Evolutionary conservation across 2,329 filamentous ascomycete genomes (phyloP), one percentile per base, ranked within the genome.

Genomic region (Fonsecaea pedrosoi): DNA sequence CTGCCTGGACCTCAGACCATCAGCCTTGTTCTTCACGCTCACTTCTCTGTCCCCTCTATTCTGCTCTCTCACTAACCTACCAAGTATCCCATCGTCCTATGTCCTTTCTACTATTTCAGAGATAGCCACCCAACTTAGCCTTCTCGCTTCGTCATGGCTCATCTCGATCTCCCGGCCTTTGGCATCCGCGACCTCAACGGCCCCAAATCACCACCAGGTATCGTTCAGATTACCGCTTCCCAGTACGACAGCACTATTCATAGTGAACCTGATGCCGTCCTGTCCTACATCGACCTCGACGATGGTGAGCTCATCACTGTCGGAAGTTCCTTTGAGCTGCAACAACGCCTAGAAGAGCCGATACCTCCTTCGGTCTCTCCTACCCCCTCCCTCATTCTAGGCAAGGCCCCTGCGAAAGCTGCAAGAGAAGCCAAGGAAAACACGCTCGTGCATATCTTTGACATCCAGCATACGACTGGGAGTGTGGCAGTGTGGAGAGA

Each of bases 251-350:
- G 75, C 25, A 76, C 82, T 56, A 75, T 81, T 40, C 72, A 73
- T 18, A 76, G 71, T 56, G 72, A 81, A 71, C 81, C 82, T 25
- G 76, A 78, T 48, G 80, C 80, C 12, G 76, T 74, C 38, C 69
- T 83, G 54, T 79, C 74, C 21, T 83, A 83, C 66, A 57, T 79
- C 61, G 82, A 83, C 71, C 78, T 81, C 34, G 80, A 83, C 67
- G 81, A 82, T 67, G 79, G 78, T 1, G 80, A 82, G 62, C 73
- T 76, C 37, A 80, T 83, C 63, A 82, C 79, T 6, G 81, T 83
- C 66, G 82, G 82, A 45, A 82, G 81, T 25, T 79, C 81, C 54
- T 73, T 81, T 30, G 82, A 83, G 69, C 79, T 83, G 55, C 74
- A 75, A 37, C 79, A 83, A 66, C 79, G 81, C 54, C 77, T 83